Percentiles rank a stretch among this genome's conserved stretches.
phyloP scores from a whole-genome alignment of 352 stramenopile genomes.

The Phytophthora palmivora region DNA sequence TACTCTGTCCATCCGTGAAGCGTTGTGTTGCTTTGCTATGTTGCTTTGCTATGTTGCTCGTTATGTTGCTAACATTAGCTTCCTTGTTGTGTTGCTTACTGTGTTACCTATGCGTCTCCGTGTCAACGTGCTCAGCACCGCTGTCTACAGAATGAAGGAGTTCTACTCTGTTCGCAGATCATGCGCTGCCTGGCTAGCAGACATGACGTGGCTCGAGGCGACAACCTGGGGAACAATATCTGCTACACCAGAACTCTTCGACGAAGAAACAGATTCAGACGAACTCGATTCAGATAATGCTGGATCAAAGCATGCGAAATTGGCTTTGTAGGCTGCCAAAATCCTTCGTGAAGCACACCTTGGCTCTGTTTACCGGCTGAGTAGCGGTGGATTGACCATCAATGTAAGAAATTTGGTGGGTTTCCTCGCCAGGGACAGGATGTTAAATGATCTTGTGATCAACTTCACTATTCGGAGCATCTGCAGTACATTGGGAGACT shows the following conservation, averaged over 20 bases:
- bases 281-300: no score
- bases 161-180: constrained; percentile 20
- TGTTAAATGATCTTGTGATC: constrained; percentile 2
- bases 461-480: constrained; percentile 6
- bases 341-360: no score
- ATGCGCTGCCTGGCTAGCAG: not conserved
- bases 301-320: not conserved
- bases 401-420: not conserved
- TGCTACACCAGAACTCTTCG: constrained; percentile 6
- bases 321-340: not conserved
- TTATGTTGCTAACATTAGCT: not conserved
- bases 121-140: no score
- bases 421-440: constrained; percentile 2
- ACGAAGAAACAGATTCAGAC: constrained; percentile 6
- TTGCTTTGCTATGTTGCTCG: not conserved
- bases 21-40: no score
- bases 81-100: constrained; percentile 1
- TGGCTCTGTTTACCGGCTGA: no score
- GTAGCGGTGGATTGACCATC: no score
- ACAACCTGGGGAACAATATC: constrained; percentile 1
- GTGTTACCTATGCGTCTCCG: no score
- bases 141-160: not conserved
- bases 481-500: not conserved
- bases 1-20: not conserved
- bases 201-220: constrained; percentile 4